Percentiles rank a stretch among this genome's conserved stretches.
These are phyloP conservation scores for Triadica sebifera DNA, from an alignment of 345 rosid genomes.

Conservation along the genomic window DNA sequence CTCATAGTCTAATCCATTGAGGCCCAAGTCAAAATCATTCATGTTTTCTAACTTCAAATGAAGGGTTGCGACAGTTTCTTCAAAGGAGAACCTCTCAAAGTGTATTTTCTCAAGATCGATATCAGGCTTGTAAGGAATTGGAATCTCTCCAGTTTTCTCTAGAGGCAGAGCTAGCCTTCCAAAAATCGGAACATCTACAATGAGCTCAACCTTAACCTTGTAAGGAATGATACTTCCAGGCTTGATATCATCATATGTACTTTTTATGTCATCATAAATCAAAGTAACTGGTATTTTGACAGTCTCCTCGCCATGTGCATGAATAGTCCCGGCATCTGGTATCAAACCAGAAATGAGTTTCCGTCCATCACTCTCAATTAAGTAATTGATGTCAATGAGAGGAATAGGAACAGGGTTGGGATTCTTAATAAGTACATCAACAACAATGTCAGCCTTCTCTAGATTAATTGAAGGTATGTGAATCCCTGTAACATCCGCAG, in stretches of 20 bases:
- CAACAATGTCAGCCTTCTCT: constrained; percentile 70
- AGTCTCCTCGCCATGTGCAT: constrained; percentile 90
- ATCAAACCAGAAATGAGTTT: constrained; percentile 85
- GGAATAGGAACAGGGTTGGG: constrained; percentile 96
- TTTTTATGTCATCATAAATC: constrained; percentile 82
- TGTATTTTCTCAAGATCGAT: constrained; percentile 75
- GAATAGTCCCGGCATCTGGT: constrained; percentile 91
- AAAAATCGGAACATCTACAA: constrained; percentile 80
- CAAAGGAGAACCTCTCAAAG: constrained; percentile 77
- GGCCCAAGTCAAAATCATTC: constrained; percentile 91
- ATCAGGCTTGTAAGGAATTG: constrained; percentile 92
- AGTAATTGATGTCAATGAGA: constrained; percentile 72
- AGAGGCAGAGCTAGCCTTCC: constrained; percentile 87
- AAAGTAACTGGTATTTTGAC: constrained; percentile 78
- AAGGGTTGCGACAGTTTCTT: constrained; percentile 82
- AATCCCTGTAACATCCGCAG: constrained; percentile 79
- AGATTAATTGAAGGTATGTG: constrained; percentile 82
- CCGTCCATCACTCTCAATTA: constrained; percentile 86
- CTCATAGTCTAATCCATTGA: constrained; percentile 77
- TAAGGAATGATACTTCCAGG: constrained; percentile 93
- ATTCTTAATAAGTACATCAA: constrained; percentile 87
- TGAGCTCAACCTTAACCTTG: constrained; percentile 74
- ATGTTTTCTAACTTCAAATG: constrained; percentile 77
- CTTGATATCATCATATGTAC: constrained; percentile 70
- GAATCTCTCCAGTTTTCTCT: constrained; percentile 95